These are phyloP conservation scores for Ascochyta fabae DNA, from an alignment of 2,329 filamentous ascomycete genomes.

Conservation along the genomic window DNA sequence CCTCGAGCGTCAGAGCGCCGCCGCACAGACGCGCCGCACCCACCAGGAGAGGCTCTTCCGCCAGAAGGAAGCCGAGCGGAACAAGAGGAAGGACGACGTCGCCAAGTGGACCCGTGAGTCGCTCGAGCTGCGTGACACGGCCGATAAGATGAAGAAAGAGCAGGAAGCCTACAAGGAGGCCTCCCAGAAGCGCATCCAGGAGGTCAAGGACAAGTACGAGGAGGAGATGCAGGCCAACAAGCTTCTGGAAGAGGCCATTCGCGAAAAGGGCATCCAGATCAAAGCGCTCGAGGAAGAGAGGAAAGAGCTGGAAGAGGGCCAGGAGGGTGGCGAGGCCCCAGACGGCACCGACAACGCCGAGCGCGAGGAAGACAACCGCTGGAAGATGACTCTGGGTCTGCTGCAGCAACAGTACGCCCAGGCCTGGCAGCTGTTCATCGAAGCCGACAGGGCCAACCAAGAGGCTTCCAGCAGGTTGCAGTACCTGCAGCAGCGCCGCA, in stretches of 20 bases:
- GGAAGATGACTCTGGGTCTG: slow-evolving; percentile 61
- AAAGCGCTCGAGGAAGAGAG: slow-evolving; percentile 75
- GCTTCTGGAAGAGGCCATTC: slow-evolving; percentile 74
- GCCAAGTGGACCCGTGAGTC: slow-evolving; percentile 72
- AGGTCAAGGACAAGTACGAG: slow-evolving; percentile 49
- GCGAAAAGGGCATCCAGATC: slow-evolving; percentile 72
- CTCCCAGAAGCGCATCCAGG: slow-evolving; percentile 50
- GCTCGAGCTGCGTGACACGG: slow-evolving; percentile 60
- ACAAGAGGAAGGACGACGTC: slow-evolving; percentile 74
- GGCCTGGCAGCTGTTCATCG: slow-evolving; percentile 43
- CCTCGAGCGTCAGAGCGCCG: slow-evolving; percentile 81
- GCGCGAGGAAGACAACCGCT: slow-evolving; percentile 60
- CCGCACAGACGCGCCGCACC: slow-evolving; percentile 76
- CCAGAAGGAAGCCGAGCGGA: slow-evolving; percentile 71
- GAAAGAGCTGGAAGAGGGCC: slow-evolving; percentile 58
- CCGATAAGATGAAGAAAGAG: slow-evolving; percentile 55
- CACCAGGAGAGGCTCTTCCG: slow-evolving; percentile 77
- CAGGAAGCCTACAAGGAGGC: slow-evolving; percentile 45
- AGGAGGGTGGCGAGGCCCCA: slow-evolving; percentile 51
- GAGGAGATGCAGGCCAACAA: slow-evolving; percentile 59
- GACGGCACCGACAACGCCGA: slow-evolving; percentile 51
- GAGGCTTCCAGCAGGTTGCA: slow-evolving; percentile 52
- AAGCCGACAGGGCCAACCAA: slow-evolving; percentile 48
- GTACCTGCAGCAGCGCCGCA: slow-evolving; percentile 46
- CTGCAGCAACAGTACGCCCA: slow-evolving; percentile 58